Evolutionary conservation across 805 yeast species (phyloP).

Genomic region (Lachancea thermotolerans): DNA sequence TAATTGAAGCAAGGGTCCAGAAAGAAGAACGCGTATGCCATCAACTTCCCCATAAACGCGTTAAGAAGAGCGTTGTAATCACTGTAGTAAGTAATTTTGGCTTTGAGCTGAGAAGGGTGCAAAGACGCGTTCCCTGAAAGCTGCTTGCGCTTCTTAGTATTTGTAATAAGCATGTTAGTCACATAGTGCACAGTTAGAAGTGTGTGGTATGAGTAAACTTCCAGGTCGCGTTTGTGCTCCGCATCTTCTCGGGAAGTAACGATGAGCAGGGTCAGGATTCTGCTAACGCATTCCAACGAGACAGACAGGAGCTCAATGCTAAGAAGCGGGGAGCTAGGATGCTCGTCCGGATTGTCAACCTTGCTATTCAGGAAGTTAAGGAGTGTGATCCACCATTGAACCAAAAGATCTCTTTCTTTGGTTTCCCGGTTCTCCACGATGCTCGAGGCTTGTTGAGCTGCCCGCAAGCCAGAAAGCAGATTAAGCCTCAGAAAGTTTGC

Average conservation of each 20-base stretch:
- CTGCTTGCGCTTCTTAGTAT: conserved; percentile 15
- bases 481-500: conserved; percentile 11
- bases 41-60: conserved; percentile 27
- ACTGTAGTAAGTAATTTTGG: conserved; percentile 10
- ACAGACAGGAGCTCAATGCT: conserved; percentile 24
- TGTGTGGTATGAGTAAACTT: conserved; percentile 22
- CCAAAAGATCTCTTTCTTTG: conserved; percentile 16
- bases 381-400: conserved; percentile 31
- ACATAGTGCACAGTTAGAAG: conserved; percentile 23
- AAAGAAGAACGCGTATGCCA: conserved; percentile 27
- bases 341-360: conserved; percentile 4
- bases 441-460: conserved; percentile 1
- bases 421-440: neutral
- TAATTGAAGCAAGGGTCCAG: conserved; percentile 24
- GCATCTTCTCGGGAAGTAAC: conserved; percentile 9
- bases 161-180: conserved; percentile 21
- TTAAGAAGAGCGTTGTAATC: conserved; percentile 22
- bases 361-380: conserved; percentile 23
- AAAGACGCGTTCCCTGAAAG: neutral
- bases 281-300: conserved; percentile 30
- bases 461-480: conserved; percentile 7
- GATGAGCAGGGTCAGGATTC: conserved; percentile 23
- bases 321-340: conserved; percentile 9
- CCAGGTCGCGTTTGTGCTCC: conserved; percentile 12
- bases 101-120: neutral